Evolutionary conservation across 2,329 filamentous ascomycete genomes (phyloP), one percentile per base, ranked within the genome.

Genomic region (Aspergillus ochraceoroseus): DNA sequence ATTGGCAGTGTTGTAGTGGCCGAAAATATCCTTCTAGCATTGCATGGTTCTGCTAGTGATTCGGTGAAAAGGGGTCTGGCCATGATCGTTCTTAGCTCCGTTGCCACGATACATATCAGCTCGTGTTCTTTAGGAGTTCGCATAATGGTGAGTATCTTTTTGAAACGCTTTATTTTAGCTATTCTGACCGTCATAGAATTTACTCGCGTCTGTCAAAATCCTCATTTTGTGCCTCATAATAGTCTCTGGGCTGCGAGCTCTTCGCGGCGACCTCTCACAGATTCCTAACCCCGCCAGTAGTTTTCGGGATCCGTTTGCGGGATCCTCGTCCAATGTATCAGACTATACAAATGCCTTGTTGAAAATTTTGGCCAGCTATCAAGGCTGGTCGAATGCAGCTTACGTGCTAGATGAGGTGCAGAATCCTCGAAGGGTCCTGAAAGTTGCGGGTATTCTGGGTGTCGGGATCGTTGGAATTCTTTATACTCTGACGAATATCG

Each of bases 321-420:
- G 81, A 6, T 84, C 81, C 1, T 50, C 53, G 0, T 49, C 51
- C 4, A 82, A 77, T 1, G 76, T 77, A 5, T 80, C 74, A 50
- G 74, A 78, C 1, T 85, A 85, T 48, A 79, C 83, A n/a, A 83
- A 77, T 1, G 80, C 82, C 0, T 65, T 85, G 0, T 84, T 83
- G 69, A 85, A 83, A 51, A 80, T 85, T 47, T 80, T 85, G 53
- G 85, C 80, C 75, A 79, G 75, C 45, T 85, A 79, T 53, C 75
- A 82, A 5, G 55, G 55, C 28, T 62, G 58, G 53, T 58, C 56
- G 14, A 62, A 62, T 37, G 58, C 58, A 1, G 58, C 57, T 4
- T 63, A 63, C 40, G 59, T 61, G 2, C 67, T 80, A 20, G 76
- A 73, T 55, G 82, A 85, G 66, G 82, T 79, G 32, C 78, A 73